Percentiles rank a stretch among this genome's conserved stretches.
phyloP scores from a whole-genome alignment of 495 filamentous ascomycete genomes.

The Penicillium canescens region DNA sequence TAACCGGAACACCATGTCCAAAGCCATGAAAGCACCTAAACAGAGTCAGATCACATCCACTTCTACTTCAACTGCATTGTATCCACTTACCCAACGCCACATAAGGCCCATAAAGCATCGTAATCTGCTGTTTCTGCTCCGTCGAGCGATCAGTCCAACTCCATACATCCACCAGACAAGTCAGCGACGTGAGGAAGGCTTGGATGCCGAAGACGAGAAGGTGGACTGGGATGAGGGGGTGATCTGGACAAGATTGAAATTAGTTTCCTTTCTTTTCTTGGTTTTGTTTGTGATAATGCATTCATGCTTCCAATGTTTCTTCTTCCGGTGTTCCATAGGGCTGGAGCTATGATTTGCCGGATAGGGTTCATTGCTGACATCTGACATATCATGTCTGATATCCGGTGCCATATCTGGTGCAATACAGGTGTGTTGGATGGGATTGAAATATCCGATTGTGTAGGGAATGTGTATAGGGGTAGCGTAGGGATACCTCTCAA shows the following conservation, averaged over 20 bases:
- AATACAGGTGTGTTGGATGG: no score
- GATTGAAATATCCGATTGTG: no score
- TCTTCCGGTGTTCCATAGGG: neutral
- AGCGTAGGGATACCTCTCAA: slow-evolving; percentile 43
- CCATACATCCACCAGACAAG: slow-evolving; percentile 64
- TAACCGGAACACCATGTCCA: slow-evolving; percentile 55
- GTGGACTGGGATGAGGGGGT: slow-evolving; percentile 60
- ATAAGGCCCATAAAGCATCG: slow-evolving; percentile 70
- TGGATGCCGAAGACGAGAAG: slow-evolving; percentile 69
- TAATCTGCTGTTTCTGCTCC: slow-evolving; percentile 55
- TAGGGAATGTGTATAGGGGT: neutral
- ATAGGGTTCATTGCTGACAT: no score
- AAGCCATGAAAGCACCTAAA: slow-evolving; percentile 54
- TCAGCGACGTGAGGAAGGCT: slow-evolving; percentile 69
- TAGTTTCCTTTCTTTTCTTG: slow-evolving; percentile 5
- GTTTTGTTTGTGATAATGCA: neutral
- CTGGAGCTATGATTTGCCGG: no score
- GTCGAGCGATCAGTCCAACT: slow-evolving; percentile 58
- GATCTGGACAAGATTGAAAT: slow-evolving; percentile 38
- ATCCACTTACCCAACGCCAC: slow-evolving; percentile 65
- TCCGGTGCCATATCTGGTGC: no score
- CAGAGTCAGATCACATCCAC: neutral
- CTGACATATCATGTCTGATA: no score
- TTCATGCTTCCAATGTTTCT: neutral
- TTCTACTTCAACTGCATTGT: neutral